Evolutionary conservation across 768 basidiomycete genomes (phyloP), one percentile per base, ranked within the genome.

Genomic region (Kwoniella botswanensis): DNA sequence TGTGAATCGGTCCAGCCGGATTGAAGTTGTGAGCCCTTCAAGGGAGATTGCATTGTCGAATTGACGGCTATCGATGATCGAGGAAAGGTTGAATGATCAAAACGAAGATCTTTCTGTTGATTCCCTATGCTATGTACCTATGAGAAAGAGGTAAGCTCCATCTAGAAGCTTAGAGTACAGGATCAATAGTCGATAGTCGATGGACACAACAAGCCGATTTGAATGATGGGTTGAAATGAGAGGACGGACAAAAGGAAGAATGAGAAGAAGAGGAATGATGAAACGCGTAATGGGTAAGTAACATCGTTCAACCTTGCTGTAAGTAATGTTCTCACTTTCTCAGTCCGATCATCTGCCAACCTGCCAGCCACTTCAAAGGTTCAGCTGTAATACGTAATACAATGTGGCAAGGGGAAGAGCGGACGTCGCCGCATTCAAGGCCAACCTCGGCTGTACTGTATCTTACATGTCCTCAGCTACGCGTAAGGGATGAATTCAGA

Each of bases 1-100:
- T 50, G 2, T 50, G 46, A 50, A 61, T 65, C 79, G 77, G 79
- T 69, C 79, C 79, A 80, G 79, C 76, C 77, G 75, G 73, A 54
- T n/a, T 60, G 35, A 35, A 35, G 57, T 53, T 60, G 65, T 61
- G 21, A 41, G 10, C 61, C 59, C 61, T 72, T 68, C 59, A 71
- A 66, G 55, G 72, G 65, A 21, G 65, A 71, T 60, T 70, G 54
- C 68, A 63, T 67, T 35, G 53, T 64, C 52, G 26, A 53, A 53
- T 53, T 26, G 4, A 24, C 35, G 53, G 22, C 13, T 65, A 24
- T 53, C 29, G n/a, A 26, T 26, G 12, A 35, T 22, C 26, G 35
- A 52, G 21, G 57, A 58, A 61, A 44, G 59, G 59, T 61, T 18
- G 41, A 61, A 65, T 65, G 35, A 56, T 65, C 35, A 4, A 17